A percentile compares a stretch with the other conserved stretches of the same genome.
phyloP scores from a whole-genome alignment of 306 rosid genomes.

The Ziziphus jujuba region DNA sequence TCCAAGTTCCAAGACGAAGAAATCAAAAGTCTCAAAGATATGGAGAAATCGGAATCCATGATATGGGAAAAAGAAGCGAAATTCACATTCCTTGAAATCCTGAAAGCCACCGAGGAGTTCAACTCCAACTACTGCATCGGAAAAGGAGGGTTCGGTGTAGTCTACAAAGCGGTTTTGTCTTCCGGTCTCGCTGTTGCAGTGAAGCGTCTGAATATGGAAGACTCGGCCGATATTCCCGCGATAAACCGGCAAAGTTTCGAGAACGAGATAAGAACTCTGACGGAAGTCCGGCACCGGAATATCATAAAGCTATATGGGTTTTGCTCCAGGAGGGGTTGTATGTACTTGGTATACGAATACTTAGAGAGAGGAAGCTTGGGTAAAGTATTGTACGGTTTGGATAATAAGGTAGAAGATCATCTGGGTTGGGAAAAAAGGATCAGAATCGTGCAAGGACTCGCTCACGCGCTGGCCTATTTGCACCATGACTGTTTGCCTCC shows the following conservation, averaged over 20 bases:
- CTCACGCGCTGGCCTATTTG: constrained; percentile 55
- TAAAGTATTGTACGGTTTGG: constrained; percentile 38
- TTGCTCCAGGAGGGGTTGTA: constrained; percentile 36
- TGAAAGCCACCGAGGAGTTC: constrained; percentile 51
- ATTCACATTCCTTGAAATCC: constrained; percentile 47
- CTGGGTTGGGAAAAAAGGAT: constrained; percentile 50
- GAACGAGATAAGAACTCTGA: constrained; percentile 53
- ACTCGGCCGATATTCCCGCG: constrained; percentile 37
- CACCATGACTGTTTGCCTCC: constrained; percentile 56
- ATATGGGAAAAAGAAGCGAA: constrained; percentile 47
- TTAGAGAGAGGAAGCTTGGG: constrained; percentile 46
- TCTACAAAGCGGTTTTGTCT: constrained; percentile 45
- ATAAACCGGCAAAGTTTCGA: constrained; percentile 38
- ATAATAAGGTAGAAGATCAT: constrained; percentile 22
- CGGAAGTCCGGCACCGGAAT: constrained; percentile 57
- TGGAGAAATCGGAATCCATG: neutral
- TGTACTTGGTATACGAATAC: constrained; percentile 56
- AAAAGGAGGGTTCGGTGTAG: constrained; percentile 63
- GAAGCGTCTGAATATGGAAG: constrained; percentile 36
- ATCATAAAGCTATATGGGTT: constrained; percentile 63
- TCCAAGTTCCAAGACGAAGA: constrained; percentile 23
- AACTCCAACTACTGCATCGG: constrained; percentile 55
- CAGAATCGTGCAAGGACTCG: constrained; percentile 50
- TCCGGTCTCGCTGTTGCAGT: constrained; percentile 52
- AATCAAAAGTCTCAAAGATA: too few species aligned